Evolutionary conservation across 208 protist species (phyloP).

Genomic region (Trypanosoma theileri): DNA sequence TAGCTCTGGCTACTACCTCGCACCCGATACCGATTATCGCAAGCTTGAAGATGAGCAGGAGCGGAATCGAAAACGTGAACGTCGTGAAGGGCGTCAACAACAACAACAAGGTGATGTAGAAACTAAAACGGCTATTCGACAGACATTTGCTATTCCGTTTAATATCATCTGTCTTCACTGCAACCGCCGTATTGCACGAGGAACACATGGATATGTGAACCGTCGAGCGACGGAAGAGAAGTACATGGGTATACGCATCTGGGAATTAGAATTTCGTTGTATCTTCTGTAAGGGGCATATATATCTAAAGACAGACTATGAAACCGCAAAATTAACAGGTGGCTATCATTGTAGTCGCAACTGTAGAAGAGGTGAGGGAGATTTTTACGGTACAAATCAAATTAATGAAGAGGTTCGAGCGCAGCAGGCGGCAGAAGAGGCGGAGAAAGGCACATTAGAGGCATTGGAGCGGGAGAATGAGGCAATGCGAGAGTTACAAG

Average conservation of each 20-base stretch:
- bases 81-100: slow-evolving; percentile 6
- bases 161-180: slow-evolving; percentile 74
- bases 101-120: slow-evolving; percentile 9
- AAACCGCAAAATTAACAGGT: slow-evolving; percentile 79
- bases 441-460: slow-evolving; percentile 59
- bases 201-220: slow-evolving; percentile 82
- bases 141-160: slow-evolving; percentile 87
- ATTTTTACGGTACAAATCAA: slow-evolving; percentile 67
- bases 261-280: slow-evolving; percentile 78
- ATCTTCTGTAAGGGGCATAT: slow-evolving; percentile 69
- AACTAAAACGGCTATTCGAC: slow-evolving; percentile 44
- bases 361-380: slow-evolving; percentile 65
- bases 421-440: slow-evolving; percentile 53
- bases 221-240: slow-evolving; percentile 58
- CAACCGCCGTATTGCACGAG: slow-evolving; percentile 66
- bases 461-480: slow-evolving; percentile 82
- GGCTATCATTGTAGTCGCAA: slow-evolving; percentile 71
- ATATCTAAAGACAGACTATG: slow-evolving; percentile 71
- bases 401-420: slow-evolving; percentile 57
- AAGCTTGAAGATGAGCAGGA: slow-evolving; percentile 73
- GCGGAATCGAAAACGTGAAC: slow-evolving; percentile 47
- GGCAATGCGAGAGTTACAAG: slow-evolving; percentile 51
- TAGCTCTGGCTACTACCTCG: slow-evolving; percentile 83
- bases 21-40: slow-evolving; percentile 77
- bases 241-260: slow-evolving; percentile 76